These are phyloP conservation scores for Physcia stellaris DNA, from an alignment of 495 filamentous ascomycete genomes.

Conservation along the genomic window DNA sequence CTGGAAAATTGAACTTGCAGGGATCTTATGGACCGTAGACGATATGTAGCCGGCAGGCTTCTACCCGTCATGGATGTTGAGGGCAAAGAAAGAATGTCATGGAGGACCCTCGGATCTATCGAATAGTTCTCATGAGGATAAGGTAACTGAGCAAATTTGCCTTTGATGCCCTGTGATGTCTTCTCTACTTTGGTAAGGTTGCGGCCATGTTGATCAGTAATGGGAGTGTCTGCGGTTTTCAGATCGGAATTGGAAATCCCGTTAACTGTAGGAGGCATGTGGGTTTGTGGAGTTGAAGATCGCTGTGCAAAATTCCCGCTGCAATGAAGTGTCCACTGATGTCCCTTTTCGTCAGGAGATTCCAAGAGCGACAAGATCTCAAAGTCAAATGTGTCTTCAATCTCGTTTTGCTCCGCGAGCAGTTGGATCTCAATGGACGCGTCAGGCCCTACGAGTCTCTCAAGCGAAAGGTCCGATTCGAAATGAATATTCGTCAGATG, in stretches of 20 bases:
- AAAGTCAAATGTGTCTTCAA: too few species aligned
- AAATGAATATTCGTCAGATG: constrained; percentile 6
- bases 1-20: background rate
- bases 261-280: too few species aligned
- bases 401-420: background rate
- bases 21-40: constrained; percentile 2
- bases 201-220: too few species aligned
- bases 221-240: too few species aligned
- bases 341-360: background rate
- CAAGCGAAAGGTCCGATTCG: background rate
- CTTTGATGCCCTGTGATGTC: too few species aligned
- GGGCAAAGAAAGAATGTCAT: constrained; percentile 4
- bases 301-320: too few species aligned
- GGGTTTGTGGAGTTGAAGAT: too few species aligned
- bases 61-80: constrained; percentile 1
- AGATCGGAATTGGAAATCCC: too few species aligned
- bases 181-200: too few species aligned
- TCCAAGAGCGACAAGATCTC: too few species aligned
- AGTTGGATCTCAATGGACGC: background rate
- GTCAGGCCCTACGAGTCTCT: too few species aligned
- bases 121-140: constrained; percentile 1
- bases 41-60: constrained; percentile 3
- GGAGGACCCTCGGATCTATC: constrained; percentile 5
- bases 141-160: background rate
- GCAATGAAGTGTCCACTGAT: too few species aligned